Percentiles rank a stretch among this genome's conserved stretches.
Conservation (phyloP, 2,329 filamentous ascomycete species). For the Aspergillus quadricinctus region DNA sequence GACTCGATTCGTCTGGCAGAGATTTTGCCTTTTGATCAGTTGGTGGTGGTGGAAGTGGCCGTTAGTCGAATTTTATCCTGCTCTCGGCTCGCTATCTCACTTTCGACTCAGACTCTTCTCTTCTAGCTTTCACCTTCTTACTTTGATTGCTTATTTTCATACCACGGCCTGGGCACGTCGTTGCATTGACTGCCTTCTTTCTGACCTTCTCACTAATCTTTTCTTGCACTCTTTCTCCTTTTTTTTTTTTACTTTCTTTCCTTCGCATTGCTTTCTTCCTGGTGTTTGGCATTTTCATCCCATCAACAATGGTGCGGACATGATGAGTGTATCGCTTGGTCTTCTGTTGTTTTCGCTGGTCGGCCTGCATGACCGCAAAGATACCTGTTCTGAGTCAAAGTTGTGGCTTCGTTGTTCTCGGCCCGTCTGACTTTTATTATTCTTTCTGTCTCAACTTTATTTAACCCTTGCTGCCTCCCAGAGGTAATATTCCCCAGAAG, state of each 20-base stretch:
- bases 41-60: not conserved
- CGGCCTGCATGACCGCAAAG: conserved; percentile 28
- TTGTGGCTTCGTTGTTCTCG: conserved; percentile 12
- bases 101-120: conserved; percentile 3
- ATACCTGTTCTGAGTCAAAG: conserved; percentile 30
- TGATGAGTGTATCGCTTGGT: conserved; percentile 7
- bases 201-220: not conserved
- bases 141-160: conserved; percentile 12
- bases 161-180: conserved; percentile 8
- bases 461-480: conserved; percentile 9
- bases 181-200: conserved; percentile 16
- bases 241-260: conserved; percentile 2
- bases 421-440: conserved; percentile 12
- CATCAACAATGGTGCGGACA: conserved; percentile 12
- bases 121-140: not conserved
- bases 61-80: not conserved
- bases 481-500: conserved; percentile 13
- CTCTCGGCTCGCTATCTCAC: not conserved
- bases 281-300: conserved; percentile 6
- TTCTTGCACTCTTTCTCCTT: not conserved
- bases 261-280: conserved; percentile 2
- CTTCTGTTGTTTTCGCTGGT: conserved; percentile 15
- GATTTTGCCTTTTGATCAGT: not conserved
- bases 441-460: conserved; percentile 6
- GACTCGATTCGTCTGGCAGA: not conserved